Base-by-base conservation (phyloP, 176 grass and related monocot species). In the Elaeis guineensis region DNA sequence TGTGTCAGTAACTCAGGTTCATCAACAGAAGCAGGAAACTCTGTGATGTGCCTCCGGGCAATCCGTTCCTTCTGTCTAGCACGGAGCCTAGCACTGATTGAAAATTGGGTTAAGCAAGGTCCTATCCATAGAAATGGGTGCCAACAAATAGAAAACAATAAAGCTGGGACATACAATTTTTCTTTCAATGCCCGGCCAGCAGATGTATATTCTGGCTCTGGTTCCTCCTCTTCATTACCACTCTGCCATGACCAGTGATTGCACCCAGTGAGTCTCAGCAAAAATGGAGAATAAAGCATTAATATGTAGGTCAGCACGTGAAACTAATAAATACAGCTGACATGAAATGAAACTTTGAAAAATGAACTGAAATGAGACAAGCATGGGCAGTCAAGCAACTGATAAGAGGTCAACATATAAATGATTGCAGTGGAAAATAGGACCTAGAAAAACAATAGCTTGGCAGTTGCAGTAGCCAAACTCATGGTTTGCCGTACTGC, bases 11-110 rank as follows among this genome's bases (percentile, higher is more conserved):
- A 72, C 48, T 77, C 76, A 59, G 72, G 64, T 71, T 44, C 79
- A 50, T 77, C 76, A 62, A 61, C 65, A 57, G 56, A 21, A 68
- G 4, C 30, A 59, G 68, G 73, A 51, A 72, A 54, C 59, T 75
- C 80, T 44, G 73, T 64, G 51, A 51, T 44, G 29, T 88, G 80
- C 59, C 78, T 81, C 77, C 67, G 76, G 64, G 84, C 73, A 67
- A 98, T 93, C 71, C 94, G 83, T 52, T 98, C 88, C 49, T 92
- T 98, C 80, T 98, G 87, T 78, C 81, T 82, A 52, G 78, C 70
- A 54, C 87, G 94, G 54, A 98, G 87, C 70, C 77, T 98, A 80
- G 72, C 87, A 74, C 94, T 98, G 78, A 74, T 71, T 76, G 65
- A 62, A 72, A 18, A 62, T 71, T 21, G 80, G 69, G 32, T 73